Base-by-base conservation (phyloP, 176 grass and related monocot genomes). In the Phragmites australis region DNA sequence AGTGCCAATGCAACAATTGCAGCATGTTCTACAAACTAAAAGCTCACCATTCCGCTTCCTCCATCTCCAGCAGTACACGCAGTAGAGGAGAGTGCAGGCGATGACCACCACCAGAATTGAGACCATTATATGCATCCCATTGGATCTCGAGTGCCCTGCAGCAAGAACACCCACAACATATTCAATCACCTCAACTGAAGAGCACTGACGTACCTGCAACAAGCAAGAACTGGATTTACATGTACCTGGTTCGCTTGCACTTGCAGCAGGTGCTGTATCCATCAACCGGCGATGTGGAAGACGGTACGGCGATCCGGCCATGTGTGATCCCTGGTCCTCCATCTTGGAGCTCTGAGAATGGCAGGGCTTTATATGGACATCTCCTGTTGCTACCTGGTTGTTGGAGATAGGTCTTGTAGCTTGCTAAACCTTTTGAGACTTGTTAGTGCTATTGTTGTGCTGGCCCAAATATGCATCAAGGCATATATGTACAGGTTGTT, bases 61-160 rank as follows among this genome's bases (percentile, higher is more conserved):
- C 94, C 94, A 97, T 49, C 87, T 94, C 94, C 94, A 97, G 86
- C 94, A 97, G 84, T 97, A 97, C 0, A 94, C 43, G 62, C 91
- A 97, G 83, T 97, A 97, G 68, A 82, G 29, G 18, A 79, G 60
- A 6, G 79, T 87, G 89, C 91, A 84, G 60, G 83, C 6, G 46
- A 94, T 87, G 76, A 97, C 89, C 6, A 92, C 85, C 61, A 70
- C 91, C 21, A 97, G 88, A 31, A 97, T 82, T 30, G 91, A 87
- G 19, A 94, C 83, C 89, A 97, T 92, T 39, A 92, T 97, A 1
- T 66, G 7, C 91, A 90, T 94, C 30, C 84, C 84, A 14, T 58
- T 65, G n/a, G 83, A 80, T 50, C 74, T 41, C 6, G 89, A 90
- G 77, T 90, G 87, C 4, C 79, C 86, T 78, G 50, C 2, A 66